Evolutionary conservation across 192 early-diverging fungal genomes (phyloP).

Genomic region (Diversispora eburnea): DNA sequence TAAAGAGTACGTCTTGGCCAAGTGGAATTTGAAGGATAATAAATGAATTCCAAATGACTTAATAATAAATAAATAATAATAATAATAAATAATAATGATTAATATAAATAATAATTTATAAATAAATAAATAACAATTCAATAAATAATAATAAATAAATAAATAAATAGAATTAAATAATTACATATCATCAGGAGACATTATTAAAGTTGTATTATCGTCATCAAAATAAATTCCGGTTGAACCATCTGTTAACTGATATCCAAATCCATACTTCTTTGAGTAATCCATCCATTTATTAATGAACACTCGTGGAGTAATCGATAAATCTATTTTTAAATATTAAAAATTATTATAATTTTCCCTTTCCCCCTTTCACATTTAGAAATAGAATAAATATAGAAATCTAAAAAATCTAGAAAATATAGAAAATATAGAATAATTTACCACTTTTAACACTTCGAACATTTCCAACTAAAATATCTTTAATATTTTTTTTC

Average conservation of each 20-base stretch:
- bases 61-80: not conserved
- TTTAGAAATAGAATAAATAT: not conserved
- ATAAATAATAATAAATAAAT: not conserved
- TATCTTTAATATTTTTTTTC: too few relatives aligned
- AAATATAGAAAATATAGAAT: too few relatives aligned
- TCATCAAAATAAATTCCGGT: constrained; percentile 89
- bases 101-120: not conserved
- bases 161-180: not conserved
- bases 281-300: constrained; percentile 87
- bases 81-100: not conserved
- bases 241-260: constrained; percentile 80
- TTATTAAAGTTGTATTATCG: constrained; percentile 74
- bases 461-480: too few relatives aligned
- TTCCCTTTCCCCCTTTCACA: too few relatives aligned
- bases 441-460: too few relatives aligned
- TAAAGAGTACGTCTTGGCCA: constrained; percentile 17
- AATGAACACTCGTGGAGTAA: constrained; percentile 59
- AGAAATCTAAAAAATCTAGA: not conserved
- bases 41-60: constrained; percentile 36
- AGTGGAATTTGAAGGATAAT: constrained; percentile 13
- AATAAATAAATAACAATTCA: not conserved
- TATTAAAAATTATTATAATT: not conserved
- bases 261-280: constrained; percentile 84
- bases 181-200: constrained; percentile 57
- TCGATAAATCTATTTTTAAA: not conserved